These are phyloP conservation scores for Anisodus tanguticus DNA, from an alignment of 257 asterid species.

Conservation along the genomic window DNA sequence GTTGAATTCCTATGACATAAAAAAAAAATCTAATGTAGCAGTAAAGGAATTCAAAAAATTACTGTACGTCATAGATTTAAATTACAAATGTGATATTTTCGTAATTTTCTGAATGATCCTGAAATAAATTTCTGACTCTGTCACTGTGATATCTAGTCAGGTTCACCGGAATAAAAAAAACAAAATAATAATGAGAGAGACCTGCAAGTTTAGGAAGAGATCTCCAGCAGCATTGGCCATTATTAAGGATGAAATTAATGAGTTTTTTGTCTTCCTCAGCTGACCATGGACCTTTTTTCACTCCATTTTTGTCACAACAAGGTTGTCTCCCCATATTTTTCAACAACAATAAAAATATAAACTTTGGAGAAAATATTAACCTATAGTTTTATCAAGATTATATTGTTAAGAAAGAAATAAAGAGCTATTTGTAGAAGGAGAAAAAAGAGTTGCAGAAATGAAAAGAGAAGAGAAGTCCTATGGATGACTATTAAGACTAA, in stretches of 20 bases:
- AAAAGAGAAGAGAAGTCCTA: not conserved
- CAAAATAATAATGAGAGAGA: slow-evolving; percentile 26
- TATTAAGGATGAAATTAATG: slow-evolving; percentile 68
- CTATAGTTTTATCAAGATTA: not conserved
- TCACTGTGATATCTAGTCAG: not conserved
- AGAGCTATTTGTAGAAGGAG: not conserved
- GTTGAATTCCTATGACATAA: not conserved
- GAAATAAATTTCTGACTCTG: not conserved
- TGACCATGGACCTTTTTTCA: slow-evolving; percentile 98
- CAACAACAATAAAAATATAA: not conserved
- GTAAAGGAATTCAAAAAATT: not conserved
- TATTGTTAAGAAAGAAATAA: not conserved
- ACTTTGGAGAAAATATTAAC: not conserved
- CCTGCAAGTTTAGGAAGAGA: slow-evolving; percentile 98
- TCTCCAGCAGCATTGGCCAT: slow-evolving; percentile 99
- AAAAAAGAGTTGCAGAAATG: not conserved
- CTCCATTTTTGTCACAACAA: slow-evolving; percentile 90
- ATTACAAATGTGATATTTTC: not conserved
- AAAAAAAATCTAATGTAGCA: not conserved
- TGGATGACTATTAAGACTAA: not conserved
- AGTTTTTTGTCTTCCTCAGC: slow-evolving; percentile 88
- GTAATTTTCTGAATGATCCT: not conserved
- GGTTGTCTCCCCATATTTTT: slow-evolving; percentile 85
- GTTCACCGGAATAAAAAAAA: not conserved
- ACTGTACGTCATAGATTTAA: not conserved